Evolutionary conservation across 495 filamentous ascomycete species (phyloP).

Genomic region (Chaetomium tenue): DNA sequence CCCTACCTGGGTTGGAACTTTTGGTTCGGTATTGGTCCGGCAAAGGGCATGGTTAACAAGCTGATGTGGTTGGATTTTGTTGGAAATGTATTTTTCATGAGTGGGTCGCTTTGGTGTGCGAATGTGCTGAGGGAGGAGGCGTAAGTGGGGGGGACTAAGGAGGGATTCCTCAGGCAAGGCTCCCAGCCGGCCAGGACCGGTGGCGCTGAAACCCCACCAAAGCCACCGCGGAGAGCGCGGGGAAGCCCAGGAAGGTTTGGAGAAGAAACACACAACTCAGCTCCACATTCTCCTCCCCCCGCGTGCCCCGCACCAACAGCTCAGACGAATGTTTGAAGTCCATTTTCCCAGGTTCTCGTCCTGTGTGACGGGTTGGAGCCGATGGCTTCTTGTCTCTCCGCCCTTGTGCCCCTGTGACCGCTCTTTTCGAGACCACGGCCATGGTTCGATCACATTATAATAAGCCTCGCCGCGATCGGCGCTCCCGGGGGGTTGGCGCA

Average conservation of each 20-base stretch:
- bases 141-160: too few relatives aligned
- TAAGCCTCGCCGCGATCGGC: constrained; percentile 5
- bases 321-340: constrained; percentile 8
- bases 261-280: neutral
- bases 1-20: constrained; percentile 33
- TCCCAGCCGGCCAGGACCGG: neutral
- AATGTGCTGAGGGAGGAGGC: constrained; percentile 26
- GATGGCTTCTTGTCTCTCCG: neutral
- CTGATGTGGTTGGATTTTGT: constrained; percentile 33
- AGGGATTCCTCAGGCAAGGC: too few relatives aligned
- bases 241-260: neutral
- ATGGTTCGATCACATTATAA: neutral
- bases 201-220: neutral
- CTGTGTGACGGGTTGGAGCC: neutral
- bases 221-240: too few relatives aligned
- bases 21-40: constrained; percentile 32
- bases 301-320: constrained; percentile 14
- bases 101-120: constrained; percentile 25
- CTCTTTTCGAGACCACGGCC: neutral
- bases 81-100: constrained; percentile 29
- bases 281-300: neutral
- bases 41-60: constrained; percentile 26
- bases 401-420: constrained; percentile 7
- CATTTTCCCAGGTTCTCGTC: neutral
- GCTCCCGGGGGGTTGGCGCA: neutral